Evolutionary conservation across 345 rosid genomes (phyloP), one percentile per base, ranked within the genome.

Genomic region (Moricandia moricandioides): DNA sequence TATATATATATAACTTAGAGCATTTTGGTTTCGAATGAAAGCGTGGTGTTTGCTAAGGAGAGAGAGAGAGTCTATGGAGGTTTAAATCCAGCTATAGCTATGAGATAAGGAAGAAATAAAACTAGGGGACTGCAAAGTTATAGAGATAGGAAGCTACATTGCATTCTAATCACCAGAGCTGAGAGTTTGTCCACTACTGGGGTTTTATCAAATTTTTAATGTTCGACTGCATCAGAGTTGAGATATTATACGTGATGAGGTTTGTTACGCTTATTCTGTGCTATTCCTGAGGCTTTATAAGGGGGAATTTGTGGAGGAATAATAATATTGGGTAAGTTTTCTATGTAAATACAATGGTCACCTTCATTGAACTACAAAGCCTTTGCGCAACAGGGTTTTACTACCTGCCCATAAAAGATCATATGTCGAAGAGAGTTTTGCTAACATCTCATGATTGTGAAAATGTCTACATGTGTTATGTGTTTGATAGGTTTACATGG

Each of bases 121-220:
- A 61, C 57, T n/a, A 76, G 8, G 14, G 24, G 55, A 68, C 33
- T 18, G 6, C 10, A 7, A 11, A 16, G 0, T 49, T 10, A 29
- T 54, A 76, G 31, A 60, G 29, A 2, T 33, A 30, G 67, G 67
- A 58, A 65, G 56, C 67, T 71, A 58, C 67, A 58, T 58, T 58
- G 33, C 55, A 17, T 12, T 34, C 17, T 49, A n/a, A 7, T 71
- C 45, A 65, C 33, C 10, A 43, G 27, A 45, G 8, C 58, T 1
- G 45, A 65, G 55, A 33, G 5, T 71, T 70, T 58, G 61, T 70
- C 55, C 67, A 57, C 62, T 70, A 7, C 66, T 70, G 71, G 24
- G 24, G 24, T 21, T 21, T 21, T 21, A 21, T 21, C 24, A 21
- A 8, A 0, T 1, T 39, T n/a, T 54, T 33, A 47, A 60, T 75